phyloP scores from a whole-genome alignment of 2,329 filamentous ascomycete genomes.

The Fusarium sp. region DNA sequence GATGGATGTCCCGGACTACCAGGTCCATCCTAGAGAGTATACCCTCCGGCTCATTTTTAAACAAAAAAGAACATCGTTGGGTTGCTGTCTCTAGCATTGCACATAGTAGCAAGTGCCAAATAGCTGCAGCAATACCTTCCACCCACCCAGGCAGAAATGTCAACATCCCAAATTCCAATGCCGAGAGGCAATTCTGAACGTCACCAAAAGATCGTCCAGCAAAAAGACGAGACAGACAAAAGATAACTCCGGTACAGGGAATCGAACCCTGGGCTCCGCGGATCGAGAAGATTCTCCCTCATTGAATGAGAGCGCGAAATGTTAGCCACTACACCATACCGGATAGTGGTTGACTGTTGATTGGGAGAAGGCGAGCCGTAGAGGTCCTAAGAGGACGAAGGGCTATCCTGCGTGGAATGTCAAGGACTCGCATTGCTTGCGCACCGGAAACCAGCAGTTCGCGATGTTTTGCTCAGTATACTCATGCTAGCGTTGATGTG shows the following conservation, averaged over 20 bases:
- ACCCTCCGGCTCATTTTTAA: neutral
- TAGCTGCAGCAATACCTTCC: neutral
- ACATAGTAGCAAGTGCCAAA: neutral
- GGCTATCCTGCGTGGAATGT: neutral
- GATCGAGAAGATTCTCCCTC: neutral
- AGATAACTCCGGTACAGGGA: constrained; percentile 1
- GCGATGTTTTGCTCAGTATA: neutral
- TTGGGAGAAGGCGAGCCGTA: no score
- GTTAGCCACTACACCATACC: constrained; percentile 50
- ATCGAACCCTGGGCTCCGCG: neutral
- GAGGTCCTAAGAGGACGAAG: neutral
- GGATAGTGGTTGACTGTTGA: constrained; percentile 28
- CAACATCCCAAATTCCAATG: neutral
- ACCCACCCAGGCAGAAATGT: neutral
- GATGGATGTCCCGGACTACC: neutral
- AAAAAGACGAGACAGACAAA: neutral
- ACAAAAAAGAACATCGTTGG: neutral
- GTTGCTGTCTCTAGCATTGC: neutral
- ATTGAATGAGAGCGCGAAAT: constrained; percentile 46
- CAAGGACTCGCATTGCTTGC: no score
- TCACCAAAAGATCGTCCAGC: neutral
- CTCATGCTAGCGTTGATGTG: neutral
- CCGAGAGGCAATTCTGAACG: neutral
- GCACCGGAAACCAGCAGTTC: no score
- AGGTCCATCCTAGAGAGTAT: neutral